These are phyloP conservation scores for Akanthomyces muscarius DNA, from an alignment of 2,329 filamentous ascomycete species.

Conservation along the genomic window DNA sequence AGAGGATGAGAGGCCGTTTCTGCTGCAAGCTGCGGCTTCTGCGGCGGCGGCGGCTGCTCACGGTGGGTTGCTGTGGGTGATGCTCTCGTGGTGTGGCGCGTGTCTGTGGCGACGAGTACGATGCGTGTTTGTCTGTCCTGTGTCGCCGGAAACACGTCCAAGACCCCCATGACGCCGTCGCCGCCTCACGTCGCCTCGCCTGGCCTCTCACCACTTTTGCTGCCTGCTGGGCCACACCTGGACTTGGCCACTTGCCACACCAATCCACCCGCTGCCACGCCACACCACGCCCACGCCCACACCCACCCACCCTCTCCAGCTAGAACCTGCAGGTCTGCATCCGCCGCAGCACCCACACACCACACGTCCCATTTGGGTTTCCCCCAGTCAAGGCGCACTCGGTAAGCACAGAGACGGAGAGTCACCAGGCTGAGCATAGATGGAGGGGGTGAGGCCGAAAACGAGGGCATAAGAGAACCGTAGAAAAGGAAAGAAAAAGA, in stretches of 20 bases:
- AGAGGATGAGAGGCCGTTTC: neutral
- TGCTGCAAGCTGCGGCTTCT: neutral
- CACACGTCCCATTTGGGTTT: neutral
- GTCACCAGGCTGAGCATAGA: neutral
- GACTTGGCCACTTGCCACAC: neutral
- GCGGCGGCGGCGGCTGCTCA: neutral
- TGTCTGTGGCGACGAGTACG: neutral
- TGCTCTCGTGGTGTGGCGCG: neutral
- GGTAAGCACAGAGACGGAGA: neutral
- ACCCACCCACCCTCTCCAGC: constrained; percentile 9
- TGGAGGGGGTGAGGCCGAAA: neutral
- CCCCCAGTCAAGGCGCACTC: constrained; percentile 8
- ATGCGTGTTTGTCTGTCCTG: neutral
- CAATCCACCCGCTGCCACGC: constrained; percentile 3
- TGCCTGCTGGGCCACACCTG: constrained; percentile 2
- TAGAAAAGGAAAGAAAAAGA: constrained; percentile 22
- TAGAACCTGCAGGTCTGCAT: constrained; percentile 15
- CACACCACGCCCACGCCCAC: constrained; percentile 2
- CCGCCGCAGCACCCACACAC: constrained; percentile 12
- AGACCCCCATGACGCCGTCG: constrained; percentile 7
- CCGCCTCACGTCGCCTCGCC: constrained; percentile 3
- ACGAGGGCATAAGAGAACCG: neutral
- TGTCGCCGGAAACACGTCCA: neutral
- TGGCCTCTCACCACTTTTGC: neutral
- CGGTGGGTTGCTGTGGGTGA: neutral